Percentiles rank a stretch among this genome's conserved stretches.
phyloP scores from a whole-genome alignment of 805 yeast genomes.

The Candida suzukii region DNA sequence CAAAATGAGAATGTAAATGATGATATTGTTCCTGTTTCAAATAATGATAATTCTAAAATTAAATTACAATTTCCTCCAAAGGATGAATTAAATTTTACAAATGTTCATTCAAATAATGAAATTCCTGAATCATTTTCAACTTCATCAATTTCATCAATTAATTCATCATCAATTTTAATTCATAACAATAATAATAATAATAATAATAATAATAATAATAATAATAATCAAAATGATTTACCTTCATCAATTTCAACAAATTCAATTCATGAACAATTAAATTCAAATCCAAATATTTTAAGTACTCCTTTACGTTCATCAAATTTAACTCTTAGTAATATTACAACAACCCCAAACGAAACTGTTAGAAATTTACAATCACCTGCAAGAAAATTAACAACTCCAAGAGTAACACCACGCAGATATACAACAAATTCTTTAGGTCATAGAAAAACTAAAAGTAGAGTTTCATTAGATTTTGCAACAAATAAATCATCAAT shows the following conservation, averaged over 20 bases:
- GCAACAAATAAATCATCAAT: neutral
- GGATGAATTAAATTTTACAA: neutral
- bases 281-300: neutral
- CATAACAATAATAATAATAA: constrained; percentile 2
- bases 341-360: constrained; percentile 13
- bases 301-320: neutral
- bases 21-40: constrained; percentile 20
- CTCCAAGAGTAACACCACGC: constrained; percentile 14
- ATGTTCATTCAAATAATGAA: neutral
- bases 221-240: constrained; percentile 1
- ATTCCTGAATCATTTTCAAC: constrained; percentile 23
- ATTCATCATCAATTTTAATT: constrained; percentile 11
- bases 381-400: neutral
- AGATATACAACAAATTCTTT: constrained; percentile 6
- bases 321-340: neutral
- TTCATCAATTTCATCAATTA: constrained; percentile 25
- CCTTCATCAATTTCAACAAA: constrained; percentile 13
- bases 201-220: no score
- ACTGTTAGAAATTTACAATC: constrained; percentile 4
- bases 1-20: neutral
- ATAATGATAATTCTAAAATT: constrained; percentile 13
- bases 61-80: constrained; percentile 18
- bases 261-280: constrained; percentile 2
- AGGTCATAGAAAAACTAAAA: constrained; percentile 14
- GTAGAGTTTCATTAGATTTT: constrained; percentile 7